Evolutionary conservation across 768 basidiomycete genomes (phyloP).

Genomic region (Boletus eberwhitei): DNA sequence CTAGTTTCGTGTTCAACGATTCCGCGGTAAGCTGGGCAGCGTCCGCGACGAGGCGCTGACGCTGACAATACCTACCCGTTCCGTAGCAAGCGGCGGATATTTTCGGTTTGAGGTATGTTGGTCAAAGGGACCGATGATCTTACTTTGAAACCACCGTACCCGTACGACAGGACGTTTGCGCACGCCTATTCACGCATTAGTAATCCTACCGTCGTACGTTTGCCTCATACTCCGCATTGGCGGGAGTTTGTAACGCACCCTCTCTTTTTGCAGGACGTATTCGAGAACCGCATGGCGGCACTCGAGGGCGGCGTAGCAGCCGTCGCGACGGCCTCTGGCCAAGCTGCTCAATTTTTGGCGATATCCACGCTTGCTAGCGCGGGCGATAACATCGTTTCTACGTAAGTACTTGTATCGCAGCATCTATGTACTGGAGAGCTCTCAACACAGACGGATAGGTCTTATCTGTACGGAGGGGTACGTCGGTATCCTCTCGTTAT

Average conservation of each 20-base stretch:
- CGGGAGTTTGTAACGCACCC: not conserved
- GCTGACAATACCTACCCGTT: not conserved
- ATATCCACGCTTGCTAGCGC: constrained; percentile 55
- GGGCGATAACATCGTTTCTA: constrained; percentile 78
- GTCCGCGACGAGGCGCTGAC: no score
- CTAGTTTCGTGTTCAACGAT: constrained; percentile 71
- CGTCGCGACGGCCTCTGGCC: constrained; percentile 70
- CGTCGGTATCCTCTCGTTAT: not conserved
- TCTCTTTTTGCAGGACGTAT: constrained; percentile 51
- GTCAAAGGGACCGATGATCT: no score
- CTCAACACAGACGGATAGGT: constrained; percentile 1
- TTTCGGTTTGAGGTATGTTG: constrained; percentile 11
- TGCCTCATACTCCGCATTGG: not conserved
- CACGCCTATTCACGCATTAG: constrained; percentile 20
- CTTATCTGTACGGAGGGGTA: constrained; percentile 21
- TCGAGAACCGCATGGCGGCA: constrained; percentile 75
- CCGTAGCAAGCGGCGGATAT: constrained; percentile 14
- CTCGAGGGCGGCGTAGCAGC: constrained; percentile 80
- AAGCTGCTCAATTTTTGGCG: constrained; percentile 74
- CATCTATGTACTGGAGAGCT: not conserved
- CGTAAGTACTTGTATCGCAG: constrained; percentile 50
- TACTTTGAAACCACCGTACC: not conserved
- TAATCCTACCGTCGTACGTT: constrained; percentile 20
- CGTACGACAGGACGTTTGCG: not conserved
- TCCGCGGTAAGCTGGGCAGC: constrained; percentile 38